Evolutionary conservation across 2,329 filamentous ascomycete species (phyloP).

Genomic region (Colletotrichum chlorophyti): DNA sequence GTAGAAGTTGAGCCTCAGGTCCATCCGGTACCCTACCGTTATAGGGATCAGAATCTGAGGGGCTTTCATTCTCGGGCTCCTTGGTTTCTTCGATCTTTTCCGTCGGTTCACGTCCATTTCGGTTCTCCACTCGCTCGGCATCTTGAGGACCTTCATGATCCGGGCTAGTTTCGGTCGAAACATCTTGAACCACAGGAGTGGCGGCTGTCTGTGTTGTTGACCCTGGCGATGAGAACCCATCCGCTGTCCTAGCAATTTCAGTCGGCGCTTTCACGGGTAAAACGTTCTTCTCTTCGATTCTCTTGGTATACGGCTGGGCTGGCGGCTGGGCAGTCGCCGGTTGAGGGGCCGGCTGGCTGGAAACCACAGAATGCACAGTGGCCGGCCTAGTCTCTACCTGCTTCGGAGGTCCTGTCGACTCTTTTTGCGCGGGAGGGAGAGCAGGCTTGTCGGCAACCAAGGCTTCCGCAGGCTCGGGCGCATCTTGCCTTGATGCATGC

Average conservation of each 20-base stretch:
- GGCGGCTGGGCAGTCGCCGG: not conserved
- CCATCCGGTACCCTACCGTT: slow-evolving; percentile 34
- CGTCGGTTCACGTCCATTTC: slow-evolving; percentile 41
- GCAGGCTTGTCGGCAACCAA: not conserved
- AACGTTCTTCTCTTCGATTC: slow-evolving; percentile 32
- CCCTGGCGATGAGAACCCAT: slow-evolving; percentile 59
- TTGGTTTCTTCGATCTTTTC: slow-evolving; percentile 35
- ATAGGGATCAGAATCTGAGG: slow-evolving; percentile 20
- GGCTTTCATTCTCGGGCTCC: slow-evolving; percentile 6
- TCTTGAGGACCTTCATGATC: slow-evolving; percentile 70
- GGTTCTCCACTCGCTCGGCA: slow-evolving; percentile 51
- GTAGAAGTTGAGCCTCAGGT: slow-evolving; percentile 52
- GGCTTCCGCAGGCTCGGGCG: not conserved
- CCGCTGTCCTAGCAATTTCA: slow-evolving; percentile 46
- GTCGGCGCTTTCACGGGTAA: slow-evolving; percentile 42
- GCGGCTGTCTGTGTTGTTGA: slow-evolving; percentile 78
- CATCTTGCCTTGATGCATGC: slow-evolving; percentile 21
- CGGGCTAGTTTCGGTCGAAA: slow-evolving; percentile 77
- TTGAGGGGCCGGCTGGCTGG: not conserved
- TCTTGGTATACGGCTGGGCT: slow-evolving; percentile 40
- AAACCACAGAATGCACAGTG: not conserved
- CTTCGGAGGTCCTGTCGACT: slow-evolving; percentile 3
- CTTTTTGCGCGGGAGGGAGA: not conserved
- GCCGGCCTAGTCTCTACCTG: slow-evolving; percentile 2
- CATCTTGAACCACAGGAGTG: slow-evolving; percentile 72